Base-by-base conservation (phyloP, 73 alveolate genomes). In the Tetrahymena borealis region DNA sequence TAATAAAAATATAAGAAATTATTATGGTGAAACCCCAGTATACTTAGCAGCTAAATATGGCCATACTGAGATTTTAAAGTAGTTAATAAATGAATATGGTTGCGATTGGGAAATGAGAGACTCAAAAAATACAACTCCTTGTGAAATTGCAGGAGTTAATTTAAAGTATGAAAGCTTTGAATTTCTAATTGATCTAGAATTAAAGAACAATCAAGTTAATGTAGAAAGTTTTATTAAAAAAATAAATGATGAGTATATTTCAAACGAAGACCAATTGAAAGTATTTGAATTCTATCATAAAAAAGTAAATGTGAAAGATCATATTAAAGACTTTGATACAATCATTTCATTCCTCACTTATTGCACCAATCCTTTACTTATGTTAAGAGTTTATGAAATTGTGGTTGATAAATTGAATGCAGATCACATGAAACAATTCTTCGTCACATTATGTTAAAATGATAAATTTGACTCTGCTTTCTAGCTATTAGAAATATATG, bases 11-110 rank as follows among this genome's bases (percentile, higher is more conserved):
- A 78, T 28, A 38, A 93, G 93, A 36, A 93, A 93, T 40, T 79
- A 78, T 40, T 93, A 90, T 85, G 95, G 95, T 4, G 95, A 93
- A 93, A 93, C 95, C 18, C 92, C 95, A 0, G 33, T 93, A 39
- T 79, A 79, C 4, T 20, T 93, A 28, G 95, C 95, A 32, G 93
- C 95, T 1, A 93, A 79, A 79, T 93, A 79, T 93, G 91, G 91
- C 28, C 95, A 93, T 79, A 38, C 32, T n/a, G 93, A 93, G n/a
- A 93, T 60, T 85, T 39, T 78, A 40, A 93, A 42, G 37, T 18
- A 60, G 18, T 85, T 93, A 15, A 38, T 79, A 9, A 37, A 33
- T 33, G 78, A 79, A 33, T 90, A 39, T 85, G 28, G 79, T 20
- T 91, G 93, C 5, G 93, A 85, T 85, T 33, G 39, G 41, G 39